Evolutionary conservation across 2,329 filamentous ascomycete species (phyloP).

Genomic region (Ceratocystis papillata): DNA sequence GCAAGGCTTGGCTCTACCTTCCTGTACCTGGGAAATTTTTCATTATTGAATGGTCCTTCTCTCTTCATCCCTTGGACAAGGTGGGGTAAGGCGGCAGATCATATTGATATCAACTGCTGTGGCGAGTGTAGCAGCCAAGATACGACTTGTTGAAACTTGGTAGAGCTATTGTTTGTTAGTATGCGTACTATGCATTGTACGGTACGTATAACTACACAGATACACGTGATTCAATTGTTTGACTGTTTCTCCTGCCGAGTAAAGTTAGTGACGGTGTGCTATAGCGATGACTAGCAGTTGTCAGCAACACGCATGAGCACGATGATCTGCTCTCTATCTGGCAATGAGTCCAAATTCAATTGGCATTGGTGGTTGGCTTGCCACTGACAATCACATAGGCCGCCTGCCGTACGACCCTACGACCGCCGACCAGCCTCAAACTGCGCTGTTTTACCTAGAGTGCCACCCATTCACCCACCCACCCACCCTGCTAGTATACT

Average conservation of each 20-base stretch:
- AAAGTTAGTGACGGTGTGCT: not conserved
- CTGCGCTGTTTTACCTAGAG: not conserved
- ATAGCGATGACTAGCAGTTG: not conserved
- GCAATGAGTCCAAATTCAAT: not conserved
- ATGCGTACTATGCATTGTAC: not conserved
- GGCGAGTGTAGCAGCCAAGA: slow-evolving; percentile 1
- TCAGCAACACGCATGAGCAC: not conserved
- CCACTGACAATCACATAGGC: not conserved
- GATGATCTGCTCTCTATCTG: not conserved
- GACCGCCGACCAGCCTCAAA: not conserved
- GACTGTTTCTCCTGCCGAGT: too few species aligned
- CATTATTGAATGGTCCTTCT: not conserved
- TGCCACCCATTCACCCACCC: not conserved
- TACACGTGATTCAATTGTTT: too few species aligned
- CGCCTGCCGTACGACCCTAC: not conserved
- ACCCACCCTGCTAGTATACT: not conserved
- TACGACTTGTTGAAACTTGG: not conserved
- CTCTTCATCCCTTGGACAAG: not conserved
- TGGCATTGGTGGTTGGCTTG: slow-evolving; percentile 5
- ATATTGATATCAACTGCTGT: not conserved
- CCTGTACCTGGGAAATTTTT: not conserved
- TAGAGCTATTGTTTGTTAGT: not conserved
- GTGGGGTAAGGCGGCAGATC: not conserved
- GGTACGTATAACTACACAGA: not conserved
- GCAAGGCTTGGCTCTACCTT: too few species aligned